phyloP scores from a whole-genome alignment of 2,329 filamentous ascomycete species.

The Metarhizium humberi region DNA sequence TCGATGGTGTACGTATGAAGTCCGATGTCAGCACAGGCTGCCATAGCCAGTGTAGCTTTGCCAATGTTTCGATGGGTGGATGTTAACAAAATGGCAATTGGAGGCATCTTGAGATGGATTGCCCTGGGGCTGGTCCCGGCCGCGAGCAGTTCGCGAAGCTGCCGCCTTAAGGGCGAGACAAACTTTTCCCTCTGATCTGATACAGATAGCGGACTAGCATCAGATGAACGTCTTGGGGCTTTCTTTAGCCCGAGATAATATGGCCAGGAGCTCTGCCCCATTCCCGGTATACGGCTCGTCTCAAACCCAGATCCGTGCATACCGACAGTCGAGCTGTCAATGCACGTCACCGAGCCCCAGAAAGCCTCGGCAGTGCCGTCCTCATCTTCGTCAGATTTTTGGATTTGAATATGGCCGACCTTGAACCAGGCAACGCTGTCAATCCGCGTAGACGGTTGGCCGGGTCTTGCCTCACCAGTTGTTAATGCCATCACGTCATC shows the following conservation, averaged over 20 bases:
- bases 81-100: slow-evolving; percentile 76
- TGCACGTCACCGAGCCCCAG: slow-evolving; percentile 80
- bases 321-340: slow-evolving; percentile 78
- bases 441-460: slow-evolving; percentile 22
- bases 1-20: slow-evolving; percentile 85
- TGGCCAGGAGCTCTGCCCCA: slow-evolving; percentile 70
- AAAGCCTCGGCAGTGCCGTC: slow-evolving; percentile 55
- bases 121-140: slow-evolving; percentile 84
- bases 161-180: slow-evolving; percentile 53
- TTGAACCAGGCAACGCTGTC: slow-evolving; percentile 85
- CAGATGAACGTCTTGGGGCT: slow-evolving; percentile 39
- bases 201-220: slow-evolving; percentile 29
- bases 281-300: slow-evolving; percentile 69
- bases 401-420: slow-evolving; percentile 62
- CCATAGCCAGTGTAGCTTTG: slow-evolving; percentile 68
- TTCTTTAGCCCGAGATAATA: slow-evolving; percentile 78
- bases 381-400: slow-evolving; percentile 44
- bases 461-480: slow-evolving; percentile 23
- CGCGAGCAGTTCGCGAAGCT: slow-evolving; percentile 74
- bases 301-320: slow-evolving; percentile 89
- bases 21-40: slow-evolving; percentile 80
- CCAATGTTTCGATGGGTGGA: slow-evolving; percentile 92
- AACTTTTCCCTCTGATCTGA: slow-evolving; percentile 39
- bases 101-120: slow-evolving; percentile 77
- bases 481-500: slow-evolving; percentile 59